These are phyloP conservation scores for Trichoderma reesei DNA, from an alignment of 495 filamentous ascomycete species.

Conservation along the genomic window DNA sequence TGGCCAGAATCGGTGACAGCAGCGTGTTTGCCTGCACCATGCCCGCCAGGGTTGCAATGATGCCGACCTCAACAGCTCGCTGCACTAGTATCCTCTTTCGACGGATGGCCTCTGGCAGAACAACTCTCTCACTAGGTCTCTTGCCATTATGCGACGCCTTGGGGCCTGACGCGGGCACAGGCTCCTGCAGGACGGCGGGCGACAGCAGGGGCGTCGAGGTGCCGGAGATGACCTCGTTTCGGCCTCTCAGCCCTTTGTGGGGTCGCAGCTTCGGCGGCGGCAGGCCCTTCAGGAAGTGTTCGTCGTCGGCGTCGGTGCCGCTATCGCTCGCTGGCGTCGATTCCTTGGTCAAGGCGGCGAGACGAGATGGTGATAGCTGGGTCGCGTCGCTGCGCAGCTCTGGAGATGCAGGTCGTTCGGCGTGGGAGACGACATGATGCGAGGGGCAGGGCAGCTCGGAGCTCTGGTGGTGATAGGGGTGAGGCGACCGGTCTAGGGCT, in stretches of 20 bases:
- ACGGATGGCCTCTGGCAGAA: conserved; percentile 17
- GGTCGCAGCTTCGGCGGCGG: conserved; percentile 62
- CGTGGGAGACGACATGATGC: conserved; percentile 19
- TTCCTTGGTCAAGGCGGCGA: conserved; percentile 24
- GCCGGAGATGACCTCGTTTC: conserved; percentile 37
- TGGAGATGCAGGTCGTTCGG: conserved; percentile 13
- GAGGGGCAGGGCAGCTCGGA: conserved; percentile 39
- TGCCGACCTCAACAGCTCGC: conserved; percentile 30
- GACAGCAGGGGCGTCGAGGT: conserved; percentile 50
- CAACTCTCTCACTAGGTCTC: not conserved
- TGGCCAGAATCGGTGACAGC: conserved; percentile 24
- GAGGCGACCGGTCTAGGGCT: conserved; percentile 60
- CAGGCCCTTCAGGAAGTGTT: conserved; percentile 67
- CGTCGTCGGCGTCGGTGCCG: conserved; percentile 87
- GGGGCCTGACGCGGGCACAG: conserved; percentile 21
- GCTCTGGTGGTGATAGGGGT: conserved; percentile 58
- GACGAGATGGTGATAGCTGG: conserved; percentile 14
- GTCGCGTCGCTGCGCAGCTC: not conserved
- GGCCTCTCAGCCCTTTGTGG: conserved; percentile 61
- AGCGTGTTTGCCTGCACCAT: conserved; percentile 23
- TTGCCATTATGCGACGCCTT: not conserved
- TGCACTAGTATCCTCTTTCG: conserved; percentile 37
- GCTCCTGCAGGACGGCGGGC: conserved; percentile 49
- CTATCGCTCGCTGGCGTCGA: conserved; percentile 67
- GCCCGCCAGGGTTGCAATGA: conserved; percentile 36